Base-by-base conservation (phyloP, 2,329 filamentous ascomycete species). In the Aspergillus sp. region DNA sequence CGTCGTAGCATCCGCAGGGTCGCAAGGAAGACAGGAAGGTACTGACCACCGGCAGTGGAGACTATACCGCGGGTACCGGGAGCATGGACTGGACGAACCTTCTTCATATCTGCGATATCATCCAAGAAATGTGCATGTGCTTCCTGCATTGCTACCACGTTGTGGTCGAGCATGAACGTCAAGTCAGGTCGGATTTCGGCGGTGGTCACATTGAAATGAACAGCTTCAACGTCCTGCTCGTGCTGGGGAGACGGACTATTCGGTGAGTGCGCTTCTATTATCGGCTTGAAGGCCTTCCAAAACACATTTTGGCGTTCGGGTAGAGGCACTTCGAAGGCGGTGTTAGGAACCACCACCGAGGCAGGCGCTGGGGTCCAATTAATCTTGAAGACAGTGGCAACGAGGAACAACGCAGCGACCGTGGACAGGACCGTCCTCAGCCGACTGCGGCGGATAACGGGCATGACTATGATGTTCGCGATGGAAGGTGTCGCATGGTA, bases 1-100 rank as follows among this genome's bases (percentile, higher is more conserved):
- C 77, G 77, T 12, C 82, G 79, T 23, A 84, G 73, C 77, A 84
- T 82, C 11, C 80, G 76, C 19, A 84, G 68, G 3, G 80, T 79
- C 3, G 79, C 77, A 17, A 84, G 63, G 49, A 81, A 79, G 8
- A 81, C 75, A 1, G 81, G 80, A 47, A 84, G 73, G 64, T 82
- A 81, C 11, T 70, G 66, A 0, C 75, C 71, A 9, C 80, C 78
- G 3, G 80, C 80, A 2, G 80, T 80, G 21, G 81, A 81, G 40
- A 84, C 81, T 35, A 84, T 73, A 3, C 82, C 82, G 3, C 75
- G 73, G 6, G 76, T 76, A 12, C 73, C 72, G 1, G 71, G 68
- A 61, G 64, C 75, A 69, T 65, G 77, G 39, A 65, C 71, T 44
- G 68, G 66, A 62, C 61, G 72, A 65, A 68, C 70, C 46, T 54